These are phyloP conservation scores for Globisporangium emineosum DNA, from an alignment of 352 stramenopile genomes.

Conservation along the genomic window DNA sequence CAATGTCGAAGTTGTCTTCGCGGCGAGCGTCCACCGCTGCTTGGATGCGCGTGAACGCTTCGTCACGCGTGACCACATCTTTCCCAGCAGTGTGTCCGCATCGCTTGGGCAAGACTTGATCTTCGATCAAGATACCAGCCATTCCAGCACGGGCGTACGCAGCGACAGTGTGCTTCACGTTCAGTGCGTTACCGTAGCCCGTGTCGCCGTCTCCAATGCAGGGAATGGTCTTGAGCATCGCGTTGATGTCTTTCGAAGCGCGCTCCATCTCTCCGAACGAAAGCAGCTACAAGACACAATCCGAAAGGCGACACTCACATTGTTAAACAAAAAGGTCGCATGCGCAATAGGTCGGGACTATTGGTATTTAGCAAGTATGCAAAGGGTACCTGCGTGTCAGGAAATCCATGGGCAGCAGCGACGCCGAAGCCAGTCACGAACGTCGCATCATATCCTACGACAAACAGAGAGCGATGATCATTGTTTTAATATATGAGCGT, in stretches of 20 bases:
- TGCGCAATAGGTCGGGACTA: too few relatives aligned
- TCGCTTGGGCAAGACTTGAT: constrained; percentile 91
- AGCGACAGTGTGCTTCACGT: constrained; percentile 90
- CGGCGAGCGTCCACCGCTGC: constrained; percentile 88
- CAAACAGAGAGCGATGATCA: background rate
- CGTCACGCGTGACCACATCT: constrained; percentile 78
- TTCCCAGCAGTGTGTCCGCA: constrained; percentile 93
- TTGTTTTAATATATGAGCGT: background rate
- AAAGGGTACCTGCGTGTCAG: constrained; percentile 82
- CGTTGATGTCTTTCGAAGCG: constrained; percentile 39
- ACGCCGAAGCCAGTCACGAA: constrained; percentile 95
- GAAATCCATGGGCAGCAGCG: constrained; percentile 80
- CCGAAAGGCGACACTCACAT: background rate
- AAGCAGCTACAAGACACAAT: constrained; percentile 31
- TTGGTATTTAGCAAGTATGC: background rate
- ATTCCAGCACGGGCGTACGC: constrained; percentile 89
- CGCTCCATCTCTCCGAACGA: constrained; percentile 65
- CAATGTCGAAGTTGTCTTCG: constrained; percentile 85
- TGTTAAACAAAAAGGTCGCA: background rate
- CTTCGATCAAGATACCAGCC: constrained; percentile 94
- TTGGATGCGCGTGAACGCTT: constrained; percentile 82
- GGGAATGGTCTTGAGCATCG: constrained; percentile 34
- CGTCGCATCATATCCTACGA: constrained; percentile 77
- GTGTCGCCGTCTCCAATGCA: constrained; percentile 89
- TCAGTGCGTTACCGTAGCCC: constrained; percentile 93